Conservation (phyloP, 345 rosid genomes). For the Brassica incana region DNA sequence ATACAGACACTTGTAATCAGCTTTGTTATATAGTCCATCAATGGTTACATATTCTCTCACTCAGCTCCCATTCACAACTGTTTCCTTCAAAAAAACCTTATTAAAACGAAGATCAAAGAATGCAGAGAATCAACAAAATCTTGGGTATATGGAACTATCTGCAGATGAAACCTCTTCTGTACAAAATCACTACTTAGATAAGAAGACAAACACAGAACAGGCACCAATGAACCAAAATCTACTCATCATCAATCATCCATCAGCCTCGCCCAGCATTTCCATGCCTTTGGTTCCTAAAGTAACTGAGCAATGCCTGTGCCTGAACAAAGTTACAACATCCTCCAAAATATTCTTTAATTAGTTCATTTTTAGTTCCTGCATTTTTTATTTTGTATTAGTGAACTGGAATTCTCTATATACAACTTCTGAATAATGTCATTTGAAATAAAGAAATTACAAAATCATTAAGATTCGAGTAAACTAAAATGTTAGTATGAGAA, state of each 20-base stretch:
- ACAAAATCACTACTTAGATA: conserved; percentile 29
- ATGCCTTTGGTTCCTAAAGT: conserved; percentile 76
- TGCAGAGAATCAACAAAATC: conserved; percentile 30
- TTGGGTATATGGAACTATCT: conserved; percentile 22
- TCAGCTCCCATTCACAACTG: conserved; percentile 15
- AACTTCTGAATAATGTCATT: no score
- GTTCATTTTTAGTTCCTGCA: no score
- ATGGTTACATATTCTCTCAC: conserved; percentile 11
- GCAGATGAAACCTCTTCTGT: conserved; percentile 32
- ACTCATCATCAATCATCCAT: conserved; percentile 19
- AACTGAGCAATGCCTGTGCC: conserved; percentile 84
- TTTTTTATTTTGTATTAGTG: no score
- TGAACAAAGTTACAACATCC: conserved; percentile 37
- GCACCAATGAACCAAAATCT: neutral
- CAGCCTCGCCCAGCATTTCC: conserved; percentile 68
- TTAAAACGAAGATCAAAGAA: conserved; percentile 19
- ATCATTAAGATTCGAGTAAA: no score
- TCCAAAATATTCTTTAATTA: neutral
- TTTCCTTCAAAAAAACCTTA: neutral
- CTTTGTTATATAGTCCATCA: neutral
- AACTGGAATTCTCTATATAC: no score
- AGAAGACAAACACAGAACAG: conserved; percentile 13
- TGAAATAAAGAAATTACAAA: no score
- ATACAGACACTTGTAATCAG: neutral
- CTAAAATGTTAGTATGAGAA: no score